Evolutionary conservation across 352 stramenopile genomes (phyloP), one percentile per base, ranked within the genome.

Genomic region (Pythium utonaiense): DNA sequence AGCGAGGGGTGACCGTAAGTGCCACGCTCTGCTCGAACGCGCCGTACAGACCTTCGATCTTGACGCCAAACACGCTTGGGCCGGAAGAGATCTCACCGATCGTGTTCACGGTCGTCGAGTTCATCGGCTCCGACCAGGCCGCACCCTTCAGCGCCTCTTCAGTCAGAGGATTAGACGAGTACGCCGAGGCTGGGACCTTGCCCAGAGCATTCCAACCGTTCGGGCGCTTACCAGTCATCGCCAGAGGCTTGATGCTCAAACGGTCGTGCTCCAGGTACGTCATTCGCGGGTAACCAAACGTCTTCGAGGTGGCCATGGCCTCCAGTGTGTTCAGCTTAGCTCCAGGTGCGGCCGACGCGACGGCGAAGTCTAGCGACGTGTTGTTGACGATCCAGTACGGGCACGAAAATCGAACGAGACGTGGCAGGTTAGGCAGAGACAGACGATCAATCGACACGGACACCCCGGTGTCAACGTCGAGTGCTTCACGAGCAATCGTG

Each of bases 371-470:
- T 48, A 95, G 61, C 7, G 83, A 86, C 0, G 86, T 91, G 51
- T 88, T 90, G 71, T 93, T 89, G 25, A 93, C 77, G 56, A 95
- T 81, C 86, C 86, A 95, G 68, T 93, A 93, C 6, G 82, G 80
- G 53, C 70, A 89, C 30, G 78, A 93, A 58, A 95, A 89, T 6
- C 83, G 85, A 22, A 95, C 79, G 21, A 95, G 71, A 3, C 86
- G 83, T 49, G 86, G 86, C 47, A 82, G 65, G 28, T 78, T 78
- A 22, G 77, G 76, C 57, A 88, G 64, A 8, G 78, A 91, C 19
- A 91, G 68, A 22, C 86, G 82, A 54, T 95, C 83, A 17, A 92
- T 69, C 31, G 83, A 89, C 36, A 95, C 87, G 16, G 74, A 59
- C 30, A 91, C 57, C 24, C 83, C 81, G 25, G 56, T 57, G 9